These are phyloP conservation scores for Penicillium canariense DNA, from an alignment of 495 filamentous ascomycete species.

Conservation along the genomic window DNA sequence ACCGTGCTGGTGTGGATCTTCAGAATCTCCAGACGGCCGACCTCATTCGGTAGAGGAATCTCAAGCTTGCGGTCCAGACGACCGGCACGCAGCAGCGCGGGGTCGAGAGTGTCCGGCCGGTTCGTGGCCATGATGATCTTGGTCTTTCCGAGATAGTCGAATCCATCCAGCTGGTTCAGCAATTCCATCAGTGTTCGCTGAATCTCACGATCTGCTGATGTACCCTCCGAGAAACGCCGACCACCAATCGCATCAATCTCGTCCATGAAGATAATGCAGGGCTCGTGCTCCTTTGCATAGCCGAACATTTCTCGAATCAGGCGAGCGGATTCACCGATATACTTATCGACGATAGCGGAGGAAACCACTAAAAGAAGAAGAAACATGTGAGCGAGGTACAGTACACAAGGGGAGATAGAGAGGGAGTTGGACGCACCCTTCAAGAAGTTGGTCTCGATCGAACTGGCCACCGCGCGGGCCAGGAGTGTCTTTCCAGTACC, in stretches of 20 bases:
- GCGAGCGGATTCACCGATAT: conserved; percentile 97
- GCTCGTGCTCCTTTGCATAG: conserved; percentile 98
- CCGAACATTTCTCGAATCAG: conserved; percentile 99
- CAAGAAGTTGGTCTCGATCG: conserved; percentile 96
- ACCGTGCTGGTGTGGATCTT: conserved; percentile 95
- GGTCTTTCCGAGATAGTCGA: conserved; percentile 98
- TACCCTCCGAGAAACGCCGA: conserved; percentile 96
- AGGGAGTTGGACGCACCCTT: conserved; percentile 62
- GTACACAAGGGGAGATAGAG: background rate
- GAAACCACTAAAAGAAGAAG: conserved; percentile 72
- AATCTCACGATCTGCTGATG: conserved; percentile 96
- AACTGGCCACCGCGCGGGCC: conserved; percentile 93
- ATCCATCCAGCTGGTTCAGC: conserved; percentile 97
- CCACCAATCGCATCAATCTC: conserved; percentile 99
- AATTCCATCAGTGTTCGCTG: conserved; percentile 99
- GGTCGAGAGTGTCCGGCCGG: conserved; percentile 95
- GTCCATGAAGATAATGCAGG: conserved; percentile 99
- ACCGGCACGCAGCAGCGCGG: conserved; percentile 88
- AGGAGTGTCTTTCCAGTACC: conserved; percentile 97
- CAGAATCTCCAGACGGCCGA: conserved; percentile 93
- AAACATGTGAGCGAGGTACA: conserved; percentile 5
- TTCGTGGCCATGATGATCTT: conserved; percentile 99
- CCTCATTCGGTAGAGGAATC: conserved; percentile 98
- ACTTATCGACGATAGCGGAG: conserved; percentile 99
- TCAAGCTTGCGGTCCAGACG: conserved; percentile 97